Evolutionary conservation across 768 basidiomycete species (phyloP), one percentile per base, ranked within the genome.

Genomic region (Dendrothele bispora): DNA sequence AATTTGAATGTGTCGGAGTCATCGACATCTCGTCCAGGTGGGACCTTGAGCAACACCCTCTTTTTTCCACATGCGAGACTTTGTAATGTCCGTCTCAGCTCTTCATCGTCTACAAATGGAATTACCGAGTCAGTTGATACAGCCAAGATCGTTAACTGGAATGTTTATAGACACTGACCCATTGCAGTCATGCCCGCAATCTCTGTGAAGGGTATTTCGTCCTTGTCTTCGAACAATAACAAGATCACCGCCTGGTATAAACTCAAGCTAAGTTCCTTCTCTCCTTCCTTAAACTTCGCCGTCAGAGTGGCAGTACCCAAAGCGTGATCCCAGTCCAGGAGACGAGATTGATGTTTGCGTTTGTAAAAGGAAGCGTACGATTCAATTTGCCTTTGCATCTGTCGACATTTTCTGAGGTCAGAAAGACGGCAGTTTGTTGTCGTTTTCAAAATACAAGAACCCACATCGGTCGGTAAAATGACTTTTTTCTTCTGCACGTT

Each of bases 21-120:
- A 24, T 82, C 63, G 30, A 99, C 84, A 18, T 95, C 93, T 55
- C 77, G 82, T 5, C 92, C 89, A 0, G 65, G 62, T 0, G 95
- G 93, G 7, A 78, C 66, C 66, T 98, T 98, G 61, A 72, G 78
- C 48, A 99, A 68, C 0, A 98, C 90, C 42, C 86, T 86, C 58
- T 95, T 90, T 66, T 86, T 94, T 15, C 87, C 95, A 58, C 89
- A 88, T 0, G 95, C 91, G 17, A 99, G 73, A 57, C 92, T 95
- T 61, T 99, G 97, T 6, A 99, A 70, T 0, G 90, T 94, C 43
- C 91, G 72, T n/a, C 80, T 71, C 39, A 97, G 72, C 51, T 95
- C 91, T 0, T 61, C 74, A 30, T 80, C 76, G 24, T 86, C 93
- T 93, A 56, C 28, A 18, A 17, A 44, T 40, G 44, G 32, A 36